Conservation (phyloP, 495 filamentous ascomycete species). For the Podospora pseudocomata region DNA sequence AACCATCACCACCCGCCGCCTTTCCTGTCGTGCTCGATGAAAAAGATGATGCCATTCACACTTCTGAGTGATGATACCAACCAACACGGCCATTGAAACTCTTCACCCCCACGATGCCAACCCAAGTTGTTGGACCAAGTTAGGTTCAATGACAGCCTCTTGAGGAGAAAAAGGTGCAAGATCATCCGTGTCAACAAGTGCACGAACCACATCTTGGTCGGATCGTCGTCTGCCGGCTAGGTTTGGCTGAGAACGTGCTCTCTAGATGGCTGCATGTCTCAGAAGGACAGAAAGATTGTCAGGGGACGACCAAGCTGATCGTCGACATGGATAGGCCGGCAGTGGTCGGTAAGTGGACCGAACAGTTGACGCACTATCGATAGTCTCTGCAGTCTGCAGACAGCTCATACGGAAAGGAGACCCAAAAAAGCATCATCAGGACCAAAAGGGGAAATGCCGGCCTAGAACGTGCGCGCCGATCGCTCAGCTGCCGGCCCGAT, state of each 20-base stretch:
- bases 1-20: background rate
- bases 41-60: constrained; percentile 23
- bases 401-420: background rate
- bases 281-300: constrained; percentile 5
- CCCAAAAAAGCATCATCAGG: background rate
- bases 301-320: background rate
- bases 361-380: background rate
- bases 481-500: constrained; percentile 7
- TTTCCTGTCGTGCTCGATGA: constrained; percentile 18
- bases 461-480: constrained; percentile 10
- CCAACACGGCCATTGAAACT: background rate
- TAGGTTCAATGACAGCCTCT: background rate
- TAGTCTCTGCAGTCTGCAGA: background rate
- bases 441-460: background rate
- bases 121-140: background rate
- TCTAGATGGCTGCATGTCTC: constrained; percentile 11
- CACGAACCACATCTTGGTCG: background rate
- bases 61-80: background rate
- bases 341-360: background rate
- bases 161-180: background rate
- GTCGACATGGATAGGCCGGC: background rate
- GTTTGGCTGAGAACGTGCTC: constrained; percentile 6
- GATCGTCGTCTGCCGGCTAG: background rate
- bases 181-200: background rate
- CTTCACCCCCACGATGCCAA: constrained; percentile 11